Evolutionary conservation across 2,329 filamentous ascomycete species (phyloP), one percentile per base, ranked within the genome.

Genomic region (Hymenoscyphus repandus): DNA sequence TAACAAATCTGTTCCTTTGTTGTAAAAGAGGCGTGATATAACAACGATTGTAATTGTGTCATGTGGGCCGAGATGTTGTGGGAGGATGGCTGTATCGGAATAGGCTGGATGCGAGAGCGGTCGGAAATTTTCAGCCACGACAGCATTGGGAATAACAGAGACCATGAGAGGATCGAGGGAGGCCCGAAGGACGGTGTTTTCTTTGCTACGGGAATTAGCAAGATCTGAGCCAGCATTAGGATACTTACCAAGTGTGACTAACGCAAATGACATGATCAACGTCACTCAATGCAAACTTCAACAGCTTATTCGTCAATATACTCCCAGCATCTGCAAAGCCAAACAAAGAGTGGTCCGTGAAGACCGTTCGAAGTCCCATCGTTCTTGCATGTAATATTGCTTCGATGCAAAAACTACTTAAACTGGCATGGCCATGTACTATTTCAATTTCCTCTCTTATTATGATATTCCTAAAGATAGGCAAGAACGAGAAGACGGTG

Each of bases 261-360:
- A 99, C 93, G 64, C 93, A 99, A 42, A 99, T 95, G 55, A 95
- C 91, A 76, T 99, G 93, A 65, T 97, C 93, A 12, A 99, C 91
- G 66, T 99, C 93, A 67, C 92, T 97, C 57, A 99, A 69, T 0
- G 83, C 92, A 65, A 99, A 99, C 68, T 99, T 99, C 50, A 99
- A 77, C 36, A 99, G 75, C 72, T 99, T 99, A 68, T 99, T 99
- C 31, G 92, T 95, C 52, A 99, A 75, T 57, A 99, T 99, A 58
- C 92, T 97, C 1, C 83, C 90, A 1, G 93, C 91, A 70, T 99
- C 95, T 41, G 92, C 93, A 64, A 99, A 99, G 1, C 93, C 93
- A 72, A 97, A 97, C 3, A 99, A 77, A 37, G 91, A 96, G 69
- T 99, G 93, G 64, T 99, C 93, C 0, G 93, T 99, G 65, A 97